phyloP scores from a whole-genome alignment of 495 filamentous ascomycete species.

The Copromyces sp. region DNA sequence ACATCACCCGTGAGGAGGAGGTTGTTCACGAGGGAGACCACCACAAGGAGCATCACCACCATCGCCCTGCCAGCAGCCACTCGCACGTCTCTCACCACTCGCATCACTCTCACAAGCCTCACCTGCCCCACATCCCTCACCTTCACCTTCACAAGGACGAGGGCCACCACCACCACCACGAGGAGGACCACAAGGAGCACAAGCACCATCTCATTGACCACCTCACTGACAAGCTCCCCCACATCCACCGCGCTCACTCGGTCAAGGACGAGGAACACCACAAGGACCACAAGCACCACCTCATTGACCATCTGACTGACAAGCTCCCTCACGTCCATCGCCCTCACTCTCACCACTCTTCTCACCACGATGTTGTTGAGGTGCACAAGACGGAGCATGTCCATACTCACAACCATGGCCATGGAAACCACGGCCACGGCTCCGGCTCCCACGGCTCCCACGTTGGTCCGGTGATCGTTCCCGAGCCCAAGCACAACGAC shows the following conservation, averaged over 20 bases:
- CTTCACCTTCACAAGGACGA: constrained; percentile 24
- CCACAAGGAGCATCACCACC: constrained; percentile 19
- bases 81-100: constrained; percentile 1
- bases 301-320: not conserved
- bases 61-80: constrained; percentile 51
- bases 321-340: not conserved
- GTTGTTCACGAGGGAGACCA: not conserved
- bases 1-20: constrained; percentile 58
- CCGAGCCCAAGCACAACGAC: not conserved
- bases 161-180: constrained; percentile 33
- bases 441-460: constrained; percentile 1
- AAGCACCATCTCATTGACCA: not conserved
- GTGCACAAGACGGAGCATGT: not conserved
- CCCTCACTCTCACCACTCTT: constrained; percentile 11
- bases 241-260: not conserved
- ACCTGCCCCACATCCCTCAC: not conserved
- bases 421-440: not conserved
- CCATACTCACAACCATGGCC: not conserved
- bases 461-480: not conserved
- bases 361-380: constrained; percentile 38
- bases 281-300: constrained; percentile 26
- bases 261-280: constrained; percentile 32
- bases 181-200: constrained; percentile 33
- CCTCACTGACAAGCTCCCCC: not conserved
- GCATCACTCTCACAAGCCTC: constrained; percentile 40